These are phyloP conservation scores for Candida freyschussii DNA, from an alignment of 1,139 yeast genomes.

Conservation along the genomic window DNA sequence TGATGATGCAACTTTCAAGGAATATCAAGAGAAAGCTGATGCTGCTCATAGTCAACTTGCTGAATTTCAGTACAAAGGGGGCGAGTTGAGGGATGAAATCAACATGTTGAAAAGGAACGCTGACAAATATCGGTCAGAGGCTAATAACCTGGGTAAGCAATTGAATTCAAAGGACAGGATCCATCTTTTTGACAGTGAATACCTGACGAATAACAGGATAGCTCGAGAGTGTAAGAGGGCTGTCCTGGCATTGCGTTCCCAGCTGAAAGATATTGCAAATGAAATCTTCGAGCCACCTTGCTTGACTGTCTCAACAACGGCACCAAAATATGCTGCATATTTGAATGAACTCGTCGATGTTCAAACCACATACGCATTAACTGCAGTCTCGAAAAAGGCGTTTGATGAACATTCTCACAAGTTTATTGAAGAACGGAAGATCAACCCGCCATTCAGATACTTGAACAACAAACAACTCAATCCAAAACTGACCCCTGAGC, in stretches of 20 bases:
- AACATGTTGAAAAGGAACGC: constrained; percentile 18
- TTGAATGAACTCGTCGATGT: constrained; percentile 55
- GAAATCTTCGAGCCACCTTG: constrained; percentile 71
- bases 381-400: constrained; percentile 39
- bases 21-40: constrained; percentile 3
- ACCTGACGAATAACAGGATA: constrained; percentile 14
- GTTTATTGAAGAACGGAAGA: constrained; percentile 32
- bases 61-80: constrained; percentile 5
- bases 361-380: constrained; percentile 52
- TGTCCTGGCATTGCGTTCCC: constrained; percentile 33
- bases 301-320: constrained; percentile 54
- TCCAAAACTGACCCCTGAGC: constrained; percentile 31
- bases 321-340: constrained; percentile 45
- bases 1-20: constrained; percentile 13
- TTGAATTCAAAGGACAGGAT: constrained; percentile 50
- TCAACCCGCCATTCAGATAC: constrained; percentile 45
- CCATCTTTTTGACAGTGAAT: constrained; percentile 35
- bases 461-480: constrained; percentile 26
- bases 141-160: constrained; percentile 26
- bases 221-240: constrained; percentile 35
- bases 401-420: constrained; percentile 39
- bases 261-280: constrained; percentile 33
- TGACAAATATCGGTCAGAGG: constrained; percentile 15
- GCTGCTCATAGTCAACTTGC: constrained; percentile 6
- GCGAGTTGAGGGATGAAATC: constrained; percentile 4